phyloP scores from a whole-genome alignment of 495 filamentous ascomycete genomes.

The Cairneyella variabilis region DNA sequence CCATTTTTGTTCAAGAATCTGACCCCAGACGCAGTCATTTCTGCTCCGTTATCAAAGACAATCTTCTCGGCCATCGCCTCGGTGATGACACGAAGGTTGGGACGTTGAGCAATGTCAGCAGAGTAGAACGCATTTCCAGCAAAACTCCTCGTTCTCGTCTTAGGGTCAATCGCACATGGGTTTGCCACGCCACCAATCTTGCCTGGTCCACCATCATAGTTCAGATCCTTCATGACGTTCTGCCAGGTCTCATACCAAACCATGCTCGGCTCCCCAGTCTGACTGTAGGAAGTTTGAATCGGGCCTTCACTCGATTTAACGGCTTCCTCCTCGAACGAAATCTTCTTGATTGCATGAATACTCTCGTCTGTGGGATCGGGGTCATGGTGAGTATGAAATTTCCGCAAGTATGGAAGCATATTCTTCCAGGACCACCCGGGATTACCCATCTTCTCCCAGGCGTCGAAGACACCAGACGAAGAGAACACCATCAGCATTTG shows the following conservation, averaged over 20 bases:
- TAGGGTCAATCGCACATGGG: conserved; percentile 39
- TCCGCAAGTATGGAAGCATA: too few species aligned
- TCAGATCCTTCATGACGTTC: conserved; percentile 29
- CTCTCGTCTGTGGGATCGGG: conserved; percentile 21
- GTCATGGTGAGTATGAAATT: conserved; percentile 33
- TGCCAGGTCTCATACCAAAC: conserved; percentile 37
- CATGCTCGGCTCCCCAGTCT: conserved; percentile 30
- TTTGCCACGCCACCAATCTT: conserved; percentile 43
- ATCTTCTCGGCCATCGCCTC: conserved; percentile 41
- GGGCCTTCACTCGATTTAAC: conserved; percentile 34
- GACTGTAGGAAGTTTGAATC: conserved; percentile 36
- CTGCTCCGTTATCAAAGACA: conserved; percentile 30
- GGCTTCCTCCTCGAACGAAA: conserved; percentile 33
- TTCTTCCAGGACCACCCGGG: too few species aligned
- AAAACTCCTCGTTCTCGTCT: conserved; percentile 35
- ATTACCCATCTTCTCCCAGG: too few species aligned
- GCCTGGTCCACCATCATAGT: conserved; percentile 35
- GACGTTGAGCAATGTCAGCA: conserved; percentile 28
- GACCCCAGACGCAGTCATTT: neutral
- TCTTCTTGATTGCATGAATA: conserved; percentile 27
- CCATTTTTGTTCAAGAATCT: neutral
- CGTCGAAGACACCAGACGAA: conserved; percentile 3
- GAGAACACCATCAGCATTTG: neutral
- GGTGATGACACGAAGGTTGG: conserved; percentile 43
- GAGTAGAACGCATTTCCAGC: conserved; percentile 36